Evolutionary conservation across 768 basidiomycete genomes (phyloP).

Genomic region (Pleurotus djamor): DNA sequence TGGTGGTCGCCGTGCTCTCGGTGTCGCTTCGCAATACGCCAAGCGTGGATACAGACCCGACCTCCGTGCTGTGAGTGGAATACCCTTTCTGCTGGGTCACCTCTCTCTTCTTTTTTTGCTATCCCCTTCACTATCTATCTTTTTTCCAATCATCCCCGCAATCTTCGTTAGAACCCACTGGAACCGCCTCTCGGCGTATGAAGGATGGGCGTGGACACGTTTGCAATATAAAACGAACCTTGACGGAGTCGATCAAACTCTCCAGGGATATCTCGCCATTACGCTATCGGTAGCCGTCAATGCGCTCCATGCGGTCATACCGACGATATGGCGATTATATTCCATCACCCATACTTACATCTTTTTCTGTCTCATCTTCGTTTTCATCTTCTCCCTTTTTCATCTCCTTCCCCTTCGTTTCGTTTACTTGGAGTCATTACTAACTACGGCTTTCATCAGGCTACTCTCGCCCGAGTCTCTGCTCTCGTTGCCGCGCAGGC

Average conservation of each 20-base stretch:
- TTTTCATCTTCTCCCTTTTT: not conserved
- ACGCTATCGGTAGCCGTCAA: conserved; percentile 81
- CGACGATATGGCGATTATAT: conserved; percentile 78
- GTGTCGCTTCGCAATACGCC: conserved; percentile 56
- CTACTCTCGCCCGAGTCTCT: conserved; percentile 73
- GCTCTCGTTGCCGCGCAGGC: conserved; percentile 68
- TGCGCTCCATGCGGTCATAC: conserved; percentile 50
- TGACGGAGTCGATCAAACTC: conserved; percentile 61
- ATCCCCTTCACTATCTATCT: conserved; percentile 10
- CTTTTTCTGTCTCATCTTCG: conserved; percentile 8
- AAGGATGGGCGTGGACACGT: conserved; percentile 94
- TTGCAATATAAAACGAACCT: conserved; percentile 69
- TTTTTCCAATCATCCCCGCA: conserved; percentile 39
- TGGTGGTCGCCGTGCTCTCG: conserved; percentile 67
- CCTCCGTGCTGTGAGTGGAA: conserved; percentile 66
- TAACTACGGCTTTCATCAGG: conserved; percentile 42
- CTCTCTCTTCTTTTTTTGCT: conserved; percentile 8
- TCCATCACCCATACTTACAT: conserved; percentile 11
- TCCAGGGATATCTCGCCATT: conserved; percentile 54
- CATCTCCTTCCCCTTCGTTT: not conserved
- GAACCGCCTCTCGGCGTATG: conserved; percentile 61
- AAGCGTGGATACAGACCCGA: conserved; percentile 78
- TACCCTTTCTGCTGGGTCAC: not conserved
- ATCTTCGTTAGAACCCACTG: conserved; percentile 91
- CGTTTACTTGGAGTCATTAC: conserved; percentile 13